phyloP scores from a whole-genome alignment of 2,329 filamentous ascomycete genomes.

The Diaporthe sp. region DNA sequence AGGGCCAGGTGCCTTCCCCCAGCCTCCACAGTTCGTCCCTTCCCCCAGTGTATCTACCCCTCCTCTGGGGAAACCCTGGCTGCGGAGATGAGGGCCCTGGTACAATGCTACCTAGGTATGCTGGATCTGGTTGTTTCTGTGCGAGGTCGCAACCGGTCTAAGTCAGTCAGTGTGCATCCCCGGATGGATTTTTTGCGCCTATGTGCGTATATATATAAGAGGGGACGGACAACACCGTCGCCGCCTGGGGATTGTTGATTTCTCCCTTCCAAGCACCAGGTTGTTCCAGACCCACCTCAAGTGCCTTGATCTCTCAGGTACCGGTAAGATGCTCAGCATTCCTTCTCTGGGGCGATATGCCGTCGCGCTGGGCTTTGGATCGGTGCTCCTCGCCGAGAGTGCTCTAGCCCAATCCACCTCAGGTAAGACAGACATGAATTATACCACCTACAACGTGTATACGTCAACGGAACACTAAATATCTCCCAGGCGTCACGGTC shows the following conservation, averaged over 20 bases:
- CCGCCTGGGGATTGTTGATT: not conserved
- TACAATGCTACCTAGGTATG: too few relatives aligned
- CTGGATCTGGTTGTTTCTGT: not conserved
- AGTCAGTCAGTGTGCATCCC: not conserved
- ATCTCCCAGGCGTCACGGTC: constrained; percentile 61
- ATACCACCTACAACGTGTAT: not conserved
- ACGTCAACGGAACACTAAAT: not conserved
- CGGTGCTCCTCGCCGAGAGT: constrained; percentile 7
- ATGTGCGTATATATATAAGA: not conserved
- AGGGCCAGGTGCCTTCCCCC: not conserved
- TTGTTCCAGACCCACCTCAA: constrained; percentile 1
- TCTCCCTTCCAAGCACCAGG: not conserved
- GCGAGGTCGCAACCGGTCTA: not conserved
- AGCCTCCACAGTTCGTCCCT: constrained; percentile 23
- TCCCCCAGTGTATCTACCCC: not conserved
- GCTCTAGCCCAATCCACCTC: not conserved
- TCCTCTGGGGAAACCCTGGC: constrained; percentile 25
- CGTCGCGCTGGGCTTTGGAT: constrained; percentile 9
- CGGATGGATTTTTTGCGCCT: not conserved
- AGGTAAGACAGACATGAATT: not conserved
- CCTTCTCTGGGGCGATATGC: constrained; percentile 12
- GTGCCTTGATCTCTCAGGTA: constrained; percentile 2
- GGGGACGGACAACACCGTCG: not conserved
- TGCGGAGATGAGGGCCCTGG: constrained; percentile 26
- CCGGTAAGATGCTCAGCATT: constrained; percentile 26